Evolutionary conservation across 345 rosid genomes (phyloP).

Genomic region (Rhizophora apiculata): DNA sequence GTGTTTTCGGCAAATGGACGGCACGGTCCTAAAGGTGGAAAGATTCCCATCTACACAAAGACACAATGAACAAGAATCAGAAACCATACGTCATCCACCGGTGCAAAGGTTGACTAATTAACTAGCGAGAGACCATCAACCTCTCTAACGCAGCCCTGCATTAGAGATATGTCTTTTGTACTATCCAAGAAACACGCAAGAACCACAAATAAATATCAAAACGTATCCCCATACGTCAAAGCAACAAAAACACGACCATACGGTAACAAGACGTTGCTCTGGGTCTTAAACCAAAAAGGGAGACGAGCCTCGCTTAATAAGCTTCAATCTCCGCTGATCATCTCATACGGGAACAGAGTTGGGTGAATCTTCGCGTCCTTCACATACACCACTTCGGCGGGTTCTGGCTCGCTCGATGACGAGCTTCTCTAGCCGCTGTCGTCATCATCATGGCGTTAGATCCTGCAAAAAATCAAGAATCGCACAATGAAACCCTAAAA

Average conservation of each 20-base stretch:
- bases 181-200: conserved; percentile 17
- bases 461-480: conserved; percentile 39
- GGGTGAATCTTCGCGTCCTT: conserved; percentile 90
- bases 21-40: conserved; percentile 72
- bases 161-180: conserved; percentile 67
- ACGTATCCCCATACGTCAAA: neutral
- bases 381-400: conserved; percentile 57
- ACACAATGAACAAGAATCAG: conserved; percentile 12
- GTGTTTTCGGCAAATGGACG: conserved; percentile 75
- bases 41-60: conserved; percentile 64
- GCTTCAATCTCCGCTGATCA: conserved; percentile 88
- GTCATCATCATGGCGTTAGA: conserved; percentile 53
- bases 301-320: conserved; percentile 67
- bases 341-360: conserved; percentile 74
- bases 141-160: conserved; percentile 73
- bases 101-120: neutral
- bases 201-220: neutral
- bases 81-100: neutral
- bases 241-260: neutral
- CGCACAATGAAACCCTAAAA: conserved; percentile 6
- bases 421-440: conserved; percentile 56
- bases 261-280: neutral
- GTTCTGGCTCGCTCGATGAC: conserved; percentile 53
- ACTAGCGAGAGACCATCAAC: conserved; percentile 27
- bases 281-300: conserved; percentile 48